Percentiles rank a stretch among this genome's conserved stretches.
Evolutionary conservation across 352 stramenopile genomes (phyloP).

Genomic region (Phytopythium litorale): DNA sequence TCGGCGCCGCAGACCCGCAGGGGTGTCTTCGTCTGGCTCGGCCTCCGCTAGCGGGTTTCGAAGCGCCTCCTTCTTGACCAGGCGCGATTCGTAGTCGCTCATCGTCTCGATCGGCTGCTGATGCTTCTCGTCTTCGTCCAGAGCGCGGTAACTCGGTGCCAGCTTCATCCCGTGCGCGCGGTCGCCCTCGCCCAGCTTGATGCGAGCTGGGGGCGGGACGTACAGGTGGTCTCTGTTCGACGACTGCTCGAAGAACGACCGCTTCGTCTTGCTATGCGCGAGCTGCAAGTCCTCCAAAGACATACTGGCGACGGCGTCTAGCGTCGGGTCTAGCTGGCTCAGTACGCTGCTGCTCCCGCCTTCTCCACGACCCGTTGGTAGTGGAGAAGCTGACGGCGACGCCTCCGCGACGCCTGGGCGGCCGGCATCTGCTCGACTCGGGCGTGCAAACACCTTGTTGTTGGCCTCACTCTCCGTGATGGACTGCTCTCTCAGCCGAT

Average conservation of each 20-base stretch:
- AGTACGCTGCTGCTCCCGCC: conserved; percentile 10
- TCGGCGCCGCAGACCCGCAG: conserved; percentile 57
- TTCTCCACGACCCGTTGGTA: conserved; percentile 14
- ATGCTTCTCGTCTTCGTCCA: conserved; percentile 81
- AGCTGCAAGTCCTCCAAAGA: conserved; percentile 56
- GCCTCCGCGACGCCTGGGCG: conserved; percentile 19
- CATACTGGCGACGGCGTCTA: conserved; percentile 66
- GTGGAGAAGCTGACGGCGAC: conserved; percentile 33
- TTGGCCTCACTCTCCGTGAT: conserved; percentile 72
- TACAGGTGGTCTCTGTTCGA: conserved; percentile 29
- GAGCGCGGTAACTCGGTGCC: conserved; percentile 48
- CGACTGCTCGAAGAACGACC: conserved; percentile 46
- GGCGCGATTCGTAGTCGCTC: conserved; percentile 85
- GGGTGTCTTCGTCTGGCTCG: conserved; percentile 81
- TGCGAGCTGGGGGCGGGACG: conserved; percentile 26
- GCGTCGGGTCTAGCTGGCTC: conserved; percentile 18
- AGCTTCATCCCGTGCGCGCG: conserved; percentile 33
- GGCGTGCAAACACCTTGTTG: conserved; percentile 69
- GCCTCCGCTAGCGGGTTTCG: conserved; percentile 82
- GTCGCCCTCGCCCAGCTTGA: conserved; percentile 12
- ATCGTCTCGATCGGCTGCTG: conserved; percentile 84
- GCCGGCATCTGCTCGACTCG: conserved; percentile 14
- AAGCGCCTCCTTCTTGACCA: conserved; percentile 84
- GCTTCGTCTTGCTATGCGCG: conserved; percentile 45
- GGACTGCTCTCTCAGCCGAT: conserved; percentile 66